Base-by-base conservation (phyloP, 441 rosid genomes). In the Pelargonium myrrhifolium region DNA sequence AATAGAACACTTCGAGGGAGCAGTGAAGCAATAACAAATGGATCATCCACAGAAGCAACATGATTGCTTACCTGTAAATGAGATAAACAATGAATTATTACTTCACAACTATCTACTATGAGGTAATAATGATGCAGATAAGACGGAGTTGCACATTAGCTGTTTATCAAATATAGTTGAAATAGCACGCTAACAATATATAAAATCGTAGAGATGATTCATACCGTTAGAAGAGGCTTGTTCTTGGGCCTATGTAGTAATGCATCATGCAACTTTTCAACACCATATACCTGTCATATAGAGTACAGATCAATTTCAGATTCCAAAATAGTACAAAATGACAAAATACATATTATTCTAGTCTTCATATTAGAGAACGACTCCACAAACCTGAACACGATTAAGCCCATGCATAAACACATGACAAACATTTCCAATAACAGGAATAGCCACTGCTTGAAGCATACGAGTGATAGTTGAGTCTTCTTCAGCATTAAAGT, bases 351-450 rank as follows among this genome's bases (percentile, higher is more conserved):
- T 12, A 47, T 47, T 11, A 3, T 47, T 11, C 14, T 0, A 47
- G 12, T 47, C 53, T 47, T 47, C 15, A 47, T 47, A 47, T 14
- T 47, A 14, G 5, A 47, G n/a, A 11, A 11, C 15, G 15, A 47
- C n/a, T 18, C 7, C 9, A 49, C 67, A 35, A 28, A 88, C 97
- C 88, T 93, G 96, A 77, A 93, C 99, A 64, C 78, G 87, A 76
- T 93, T 93, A 37, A 93, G 82, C 51, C 97, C 99, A 61, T 89
- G 84, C 99, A 93, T 93, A 71, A 93, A 93, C 67, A 93, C 89
- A 77, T 93, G 90, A 69, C 99, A 93, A 78, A 89, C 85, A 69
- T 89, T 93, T 66, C 97, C 99, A 68, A 93, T 64, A 11, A 93
- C 81, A 60, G 99, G 98, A 79, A 86, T 86, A 31, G 97, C 90